These are phyloP conservation scores for Beauveria australis DNA, from an alignment of 2,329 filamentous ascomycete species.

Conservation along the genomic window DNA sequence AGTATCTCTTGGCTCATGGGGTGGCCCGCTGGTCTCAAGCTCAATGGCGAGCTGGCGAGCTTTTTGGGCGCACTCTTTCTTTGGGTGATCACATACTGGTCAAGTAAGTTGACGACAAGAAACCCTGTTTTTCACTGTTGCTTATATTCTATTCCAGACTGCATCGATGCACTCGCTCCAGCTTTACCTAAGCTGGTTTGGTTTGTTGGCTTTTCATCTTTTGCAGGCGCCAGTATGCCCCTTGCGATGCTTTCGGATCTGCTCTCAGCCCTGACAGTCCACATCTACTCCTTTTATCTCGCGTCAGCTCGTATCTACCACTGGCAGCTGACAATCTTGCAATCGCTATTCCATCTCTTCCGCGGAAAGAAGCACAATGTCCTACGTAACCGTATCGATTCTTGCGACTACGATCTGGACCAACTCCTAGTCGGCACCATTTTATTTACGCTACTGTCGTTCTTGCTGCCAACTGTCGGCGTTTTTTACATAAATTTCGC, in stretches of 20 bases:
- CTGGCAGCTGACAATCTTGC: conserved; percentile 95
- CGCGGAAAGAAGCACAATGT: conserved; percentile 97
- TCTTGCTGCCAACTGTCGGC: conserved; percentile 85
- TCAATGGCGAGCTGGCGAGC: conserved; percentile 87
- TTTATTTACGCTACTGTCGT: conserved; percentile 89
- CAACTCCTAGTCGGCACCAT: conserved; percentile 95
- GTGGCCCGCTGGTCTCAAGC: conserved; percentile 87
- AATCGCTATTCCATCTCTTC: conserved; percentile 97
- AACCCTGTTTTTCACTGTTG: no score
- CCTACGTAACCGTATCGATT: conserved; percentile 93
- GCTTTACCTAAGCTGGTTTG: conserved; percentile 80
- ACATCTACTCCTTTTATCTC: conserved; percentile 97
- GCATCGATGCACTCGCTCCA: conserved; percentile 69
- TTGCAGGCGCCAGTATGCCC: conserved; percentile 93
- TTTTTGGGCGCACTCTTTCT: conserved; percentile 93
- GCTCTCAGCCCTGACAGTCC: conserved; percentile 80
- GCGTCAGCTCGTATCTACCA: conserved; percentile 95
- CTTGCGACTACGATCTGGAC: conserved; percentile 96
- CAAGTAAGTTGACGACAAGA: conserved; percentile 45
- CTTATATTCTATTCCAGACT: conserved; percentile 38
- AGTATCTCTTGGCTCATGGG: conserved; percentile 96
- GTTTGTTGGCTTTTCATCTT: conserved; percentile 88
- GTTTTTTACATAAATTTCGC: conserved; percentile 98
- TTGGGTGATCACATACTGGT: conserved; percentile 99
- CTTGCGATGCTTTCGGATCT: conserved; percentile 94